Percentiles rank a stretch among this genome's conserved stretches.
Conservation (phyloP, 495 filamentous ascomycete genomes). For the Penicillium odoratum region DNA sequence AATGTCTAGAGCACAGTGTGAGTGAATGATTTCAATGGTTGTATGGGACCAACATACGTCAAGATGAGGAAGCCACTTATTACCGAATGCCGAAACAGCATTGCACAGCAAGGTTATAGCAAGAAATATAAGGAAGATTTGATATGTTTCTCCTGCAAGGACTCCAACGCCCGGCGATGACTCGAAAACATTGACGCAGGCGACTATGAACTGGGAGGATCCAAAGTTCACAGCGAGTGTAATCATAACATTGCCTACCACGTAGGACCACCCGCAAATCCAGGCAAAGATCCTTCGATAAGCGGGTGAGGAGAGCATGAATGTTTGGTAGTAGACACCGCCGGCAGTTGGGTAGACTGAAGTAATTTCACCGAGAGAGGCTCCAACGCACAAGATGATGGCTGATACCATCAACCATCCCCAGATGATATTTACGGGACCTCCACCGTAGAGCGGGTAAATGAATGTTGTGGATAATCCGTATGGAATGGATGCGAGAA, state of each 20-base stretch:
- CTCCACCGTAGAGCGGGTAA: conserved; percentile 59
- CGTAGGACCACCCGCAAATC: conserved; percentile 68
- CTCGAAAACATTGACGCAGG: conserved; percentile 33
- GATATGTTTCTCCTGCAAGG: conserved; percentile 27
- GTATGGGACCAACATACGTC: conserved; percentile 35
- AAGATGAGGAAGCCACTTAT: conserved; percentile 37
- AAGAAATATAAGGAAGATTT: conserved; percentile 58
- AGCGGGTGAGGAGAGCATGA: conserved; percentile 47
- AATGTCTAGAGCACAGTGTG: conserved; percentile 41
- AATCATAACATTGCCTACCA: conserved; percentile 60
- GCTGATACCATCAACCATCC: conserved; percentile 62
- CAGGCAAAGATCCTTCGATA: conserved; percentile 61
- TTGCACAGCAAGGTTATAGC: conserved; percentile 49
- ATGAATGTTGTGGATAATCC: conserved; percentile 63
- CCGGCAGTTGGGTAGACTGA: conserved; percentile 64
- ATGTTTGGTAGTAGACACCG: conserved; percentile 68
- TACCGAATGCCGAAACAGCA: conserved; percentile 21
- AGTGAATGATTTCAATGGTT: background rate
- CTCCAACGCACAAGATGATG: conserved; percentile 62
- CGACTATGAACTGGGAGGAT: conserved; percentile 24
- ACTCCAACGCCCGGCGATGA: conserved; percentile 36
- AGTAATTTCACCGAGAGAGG: conserved; percentile 65
- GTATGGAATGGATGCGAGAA: conserved; percentile 55
- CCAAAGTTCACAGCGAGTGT: conserved; percentile 39
- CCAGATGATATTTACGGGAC: conserved; percentile 62